Conservation (phyloP, 768 basidiomycete species). For the Heimioporus sp. region DNA sequence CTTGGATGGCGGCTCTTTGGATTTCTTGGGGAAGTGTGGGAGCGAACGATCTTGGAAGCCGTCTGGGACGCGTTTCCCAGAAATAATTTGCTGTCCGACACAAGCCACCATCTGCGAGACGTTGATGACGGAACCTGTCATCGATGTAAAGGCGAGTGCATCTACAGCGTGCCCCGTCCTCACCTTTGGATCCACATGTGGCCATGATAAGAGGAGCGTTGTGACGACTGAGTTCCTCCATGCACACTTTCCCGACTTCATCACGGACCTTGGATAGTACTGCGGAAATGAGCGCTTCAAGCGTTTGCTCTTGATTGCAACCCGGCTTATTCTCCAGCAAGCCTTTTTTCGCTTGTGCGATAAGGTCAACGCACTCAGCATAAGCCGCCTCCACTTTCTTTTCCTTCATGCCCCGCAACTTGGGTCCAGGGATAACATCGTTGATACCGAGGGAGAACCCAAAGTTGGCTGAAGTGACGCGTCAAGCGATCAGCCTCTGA, state of each 20-base stretch:
- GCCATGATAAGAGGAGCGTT: constrained; percentile 99
- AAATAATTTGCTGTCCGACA: constrained; percentile 98
- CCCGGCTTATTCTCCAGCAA: constrained; percentile 96
- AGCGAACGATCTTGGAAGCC: constrained; percentile 98
- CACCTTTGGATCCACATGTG: constrained; percentile 97
- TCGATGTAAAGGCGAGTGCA: neutral
- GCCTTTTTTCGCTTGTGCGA: constrained; percentile 87
- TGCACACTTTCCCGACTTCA: constrained; percentile 94
- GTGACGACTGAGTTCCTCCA: constrained; percentile 95
- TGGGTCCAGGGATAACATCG: constrained; percentile 94
- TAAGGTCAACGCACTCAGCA: constrained; percentile 80
- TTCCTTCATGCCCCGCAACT: constrained; percentile 80
- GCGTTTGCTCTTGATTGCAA: constrained; percentile 93
- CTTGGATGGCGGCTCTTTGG: constrained; percentile 92
- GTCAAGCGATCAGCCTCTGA: constrained; percentile 2
- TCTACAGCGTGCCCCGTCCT: constrained; percentile 4
- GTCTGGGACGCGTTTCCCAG: constrained; percentile 96
- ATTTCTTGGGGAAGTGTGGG: constrained; percentile 98
- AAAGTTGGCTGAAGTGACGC: constrained; percentile 70
- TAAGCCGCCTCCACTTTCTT: constrained; percentile 86
- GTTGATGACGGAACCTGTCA: constrained; percentile 96
- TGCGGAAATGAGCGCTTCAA: constrained; percentile 94
- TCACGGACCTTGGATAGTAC: constrained; percentile 94
- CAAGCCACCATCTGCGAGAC: constrained; percentile 99
- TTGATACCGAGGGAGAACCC: constrained; percentile 98